Conservation (phyloP, 139 green algal genomes). For the Coelastrella sp. region DNA sequence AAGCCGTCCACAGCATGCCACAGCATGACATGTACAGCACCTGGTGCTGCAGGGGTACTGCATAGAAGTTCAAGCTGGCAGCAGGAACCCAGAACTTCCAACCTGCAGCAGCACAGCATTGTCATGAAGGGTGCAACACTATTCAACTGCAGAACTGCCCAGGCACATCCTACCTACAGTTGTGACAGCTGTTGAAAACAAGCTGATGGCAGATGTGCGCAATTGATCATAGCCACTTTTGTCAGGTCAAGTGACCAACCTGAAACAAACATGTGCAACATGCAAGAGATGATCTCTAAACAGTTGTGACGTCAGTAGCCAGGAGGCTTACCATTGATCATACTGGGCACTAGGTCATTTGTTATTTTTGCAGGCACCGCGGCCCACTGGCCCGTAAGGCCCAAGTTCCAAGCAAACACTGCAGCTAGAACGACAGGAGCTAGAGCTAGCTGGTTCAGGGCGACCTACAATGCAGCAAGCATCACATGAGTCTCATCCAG, state of each 20-base stretch:
- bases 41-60: constrained; percentile 77
- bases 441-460: constrained; percentile 80
- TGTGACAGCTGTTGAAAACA: background rate
- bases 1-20: constrained; percentile 86
- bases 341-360: constrained; percentile 70
- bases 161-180: background rate
- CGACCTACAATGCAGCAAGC: constrained; percentile 53
- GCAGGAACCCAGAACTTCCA: constrained; percentile 95
- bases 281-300: background rate
- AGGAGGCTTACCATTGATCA: constrained; percentile 45
- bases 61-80: constrained; percentile 84
- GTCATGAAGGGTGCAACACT: background rate
- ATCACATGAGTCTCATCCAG: background rate
- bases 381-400: constrained; percentile 55
- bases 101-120: constrained; percentile 52
- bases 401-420: constrained; percentile 84
- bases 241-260: background rate
- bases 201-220: background rate
- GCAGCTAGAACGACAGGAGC: constrained; percentile 72
- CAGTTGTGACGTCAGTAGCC: background rate
- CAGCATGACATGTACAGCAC: constrained; percentile 91
- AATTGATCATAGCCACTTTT: background rate
- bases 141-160: background rate
- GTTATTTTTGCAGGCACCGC: constrained; percentile 71
- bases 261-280: background rate